These are phyloP conservation scores for Dalbergia cultrata DNA, from an alignment of 306 rosid species.

Conservation along the genomic window DNA sequence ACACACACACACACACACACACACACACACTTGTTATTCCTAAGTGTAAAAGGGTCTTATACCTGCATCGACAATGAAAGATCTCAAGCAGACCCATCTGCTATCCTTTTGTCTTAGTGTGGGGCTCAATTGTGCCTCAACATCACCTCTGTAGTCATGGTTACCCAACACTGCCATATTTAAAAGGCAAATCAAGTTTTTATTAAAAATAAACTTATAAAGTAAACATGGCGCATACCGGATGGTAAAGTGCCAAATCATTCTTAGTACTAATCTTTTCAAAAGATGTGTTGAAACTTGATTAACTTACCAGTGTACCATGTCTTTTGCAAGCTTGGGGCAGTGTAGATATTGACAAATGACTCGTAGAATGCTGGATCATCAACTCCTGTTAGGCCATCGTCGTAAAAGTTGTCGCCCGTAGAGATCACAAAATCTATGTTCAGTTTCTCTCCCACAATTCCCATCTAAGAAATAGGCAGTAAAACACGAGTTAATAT, in stretches of 20 bases:
- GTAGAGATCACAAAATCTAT: conserved; percentile 76
- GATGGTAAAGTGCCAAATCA: not conserved
- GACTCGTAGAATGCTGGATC: conserved; percentile 79
- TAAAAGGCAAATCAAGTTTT: not conserved
- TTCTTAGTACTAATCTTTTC: not conserved
- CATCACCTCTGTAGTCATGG: conserved; percentile 93
- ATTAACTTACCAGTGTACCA: conserved; percentile 72
- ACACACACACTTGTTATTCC: not conserved
- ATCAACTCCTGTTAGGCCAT: conserved; percentile 63
- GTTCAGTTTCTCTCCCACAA: conserved; percentile 62
- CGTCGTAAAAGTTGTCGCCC: conserved; percentile 81
- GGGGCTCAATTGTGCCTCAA: conserved; percentile 76
- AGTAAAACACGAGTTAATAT: not conserved
- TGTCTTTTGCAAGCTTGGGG: conserved; percentile 72
- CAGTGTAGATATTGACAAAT: conserved; percentile 68
- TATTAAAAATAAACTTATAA: not conserved
- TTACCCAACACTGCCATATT: conserved; percentile 75
- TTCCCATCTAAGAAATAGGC: conserved; percentile 65
- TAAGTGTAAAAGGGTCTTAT: not conserved
- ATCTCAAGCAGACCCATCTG: conserved; percentile 80
- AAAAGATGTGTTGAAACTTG: not conserved
- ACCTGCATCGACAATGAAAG: conserved; percentile 71
- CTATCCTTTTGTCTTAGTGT: conserved; percentile 56
- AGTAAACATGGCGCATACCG: not conserved
- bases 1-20: not conserved